Evolutionary conservation across 2,329 filamentous ascomycete genomes (phyloP).

Genomic region (Cladosporium sp.): DNA sequence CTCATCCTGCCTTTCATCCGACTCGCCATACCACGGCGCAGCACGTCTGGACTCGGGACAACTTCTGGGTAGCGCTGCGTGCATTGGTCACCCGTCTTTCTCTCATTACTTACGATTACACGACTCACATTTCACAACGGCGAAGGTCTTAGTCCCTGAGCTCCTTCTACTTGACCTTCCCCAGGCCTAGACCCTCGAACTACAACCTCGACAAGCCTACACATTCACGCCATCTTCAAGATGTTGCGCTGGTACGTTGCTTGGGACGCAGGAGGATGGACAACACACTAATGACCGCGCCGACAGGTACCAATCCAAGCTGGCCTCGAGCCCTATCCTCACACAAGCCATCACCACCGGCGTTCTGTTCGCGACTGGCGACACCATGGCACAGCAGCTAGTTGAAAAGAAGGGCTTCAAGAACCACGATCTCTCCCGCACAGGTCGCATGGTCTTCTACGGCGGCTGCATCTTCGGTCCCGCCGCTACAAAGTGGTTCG

Average conservation of each 20-base stretch:
- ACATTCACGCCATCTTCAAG: conserved; percentile 17
- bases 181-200: background rate
- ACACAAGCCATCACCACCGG: conserved; percentile 89
- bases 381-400: conserved; percentile 83
- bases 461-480: conserved; percentile 81
- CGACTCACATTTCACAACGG: background rate
- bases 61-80: background rate
- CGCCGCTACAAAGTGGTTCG: conserved; percentile 81
- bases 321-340: conserved; percentile 76
- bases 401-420: conserved; percentile 76
- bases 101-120: background rate
- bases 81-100: background rate
- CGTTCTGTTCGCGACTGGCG: conserved; percentile 87
- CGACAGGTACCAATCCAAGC: conserved; percentile 75
- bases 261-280: conserved; percentile 7
- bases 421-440: conserved; percentile 68
- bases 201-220: background rate
- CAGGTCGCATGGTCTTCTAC: conserved; percentile 74
- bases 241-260: conserved; percentile 42
- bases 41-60: background rate
- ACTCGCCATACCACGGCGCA: background rate
- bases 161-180: background rate
- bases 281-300: background rate
- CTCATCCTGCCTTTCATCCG: no score
- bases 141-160: conserved; percentile 6